Percentiles rank a stretch among this genome's conserved stretches.
These are phyloP conservation scores for Apiospora aurea DNA, from an alignment of 2,329 filamentous ascomycete genomes.

Conservation along the genomic window DNA sequence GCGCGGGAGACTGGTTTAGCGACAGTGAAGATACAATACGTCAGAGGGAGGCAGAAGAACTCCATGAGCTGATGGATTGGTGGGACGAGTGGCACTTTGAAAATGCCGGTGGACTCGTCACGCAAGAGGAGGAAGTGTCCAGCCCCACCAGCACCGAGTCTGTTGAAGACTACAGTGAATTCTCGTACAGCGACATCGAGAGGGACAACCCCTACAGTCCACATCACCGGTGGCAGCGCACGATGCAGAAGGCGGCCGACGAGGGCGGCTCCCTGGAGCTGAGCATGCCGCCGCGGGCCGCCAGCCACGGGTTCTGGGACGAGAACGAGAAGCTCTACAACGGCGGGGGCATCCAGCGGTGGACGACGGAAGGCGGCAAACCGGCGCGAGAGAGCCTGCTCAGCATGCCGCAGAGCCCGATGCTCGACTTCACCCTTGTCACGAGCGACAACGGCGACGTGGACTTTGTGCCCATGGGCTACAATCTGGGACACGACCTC, in stretches of 20 bases:
- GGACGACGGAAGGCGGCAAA: conserved; percentile 45
- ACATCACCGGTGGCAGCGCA: conserved; percentile 36
- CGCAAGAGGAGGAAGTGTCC: conserved; percentile 34
- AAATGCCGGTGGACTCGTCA: conserved; percentile 48
- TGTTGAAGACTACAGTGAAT: conserved; percentile 39
- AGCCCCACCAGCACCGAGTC: conserved; percentile 41
- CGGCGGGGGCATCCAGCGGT: conserved; percentile 34
- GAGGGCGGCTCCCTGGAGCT: conserved; percentile 26
- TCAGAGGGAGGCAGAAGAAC: conserved; percentile 52
- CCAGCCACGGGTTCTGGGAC: conserved; percentile 24
- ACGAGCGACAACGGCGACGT: conserved; percentile 48
- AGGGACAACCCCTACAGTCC: conserved; percentile 38
- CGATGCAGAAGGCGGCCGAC: conserved; percentile 28
- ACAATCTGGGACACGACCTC: conserved; percentile 65
- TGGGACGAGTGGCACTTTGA: conserved; percentile 59
- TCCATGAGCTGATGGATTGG: conserved; percentile 58
- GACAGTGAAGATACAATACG: conserved; percentile 52
- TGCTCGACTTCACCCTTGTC: conserved; percentile 54
- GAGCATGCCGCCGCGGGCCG: conserved; percentile 17
- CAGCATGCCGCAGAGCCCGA: conserved; percentile 59
- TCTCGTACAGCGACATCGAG: conserved; percentile 39
- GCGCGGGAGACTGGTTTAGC: conserved; percentile 58
- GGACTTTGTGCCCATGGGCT: conserved; percentile 63
- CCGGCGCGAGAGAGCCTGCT: conserved; percentile 43
- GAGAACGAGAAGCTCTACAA: conserved; percentile 32